Evolutionary conservation across 2,329 filamentous ascomycete genomes (phyloP), one percentile per base, ranked within the genome.

Genomic region (Neurospora sp.): DNA sequence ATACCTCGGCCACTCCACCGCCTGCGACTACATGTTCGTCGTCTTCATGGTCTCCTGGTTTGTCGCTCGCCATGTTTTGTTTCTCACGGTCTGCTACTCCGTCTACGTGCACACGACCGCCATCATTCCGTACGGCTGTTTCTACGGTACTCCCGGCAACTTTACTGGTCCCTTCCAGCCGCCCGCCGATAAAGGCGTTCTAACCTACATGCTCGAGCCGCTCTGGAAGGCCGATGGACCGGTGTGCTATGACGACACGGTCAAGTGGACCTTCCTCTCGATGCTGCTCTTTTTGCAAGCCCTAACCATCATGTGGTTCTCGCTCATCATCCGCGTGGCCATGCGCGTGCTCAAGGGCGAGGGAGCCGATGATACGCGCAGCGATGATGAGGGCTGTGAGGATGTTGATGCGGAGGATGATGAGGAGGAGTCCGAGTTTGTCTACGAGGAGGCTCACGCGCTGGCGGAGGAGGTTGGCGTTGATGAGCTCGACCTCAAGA

Each of bases 31-130:
- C 72, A 87, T 89, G 67, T 98, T 98, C 77, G 94, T 89, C 43
- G 78, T 95, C 36, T 97, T 98, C 81, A 91, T 98, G 81, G 76
- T 93, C 17, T 88, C 89, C 68, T 99, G 96, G 96, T 85, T 97
- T 73, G 78, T 91, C 68, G 88, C 91, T 38, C 92, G 96, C 68
- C 96, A 99, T 79, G 82, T 95, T 69, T 83, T 93, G 73, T 98
- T 94, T 82, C 82, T 90, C 69, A 85, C 87, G 76, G 88, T 96
- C 62, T 93, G 91, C 84, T 97, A 91, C 86, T 97, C 93, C 52
- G 88, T 96, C 71, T 93, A 90, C 79, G 83, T 83, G 38, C 86
- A 93, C 74, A 83, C 90, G 1, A 87, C 90, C 17, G 76, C 80
- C 11, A 82, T 85, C 58, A 91, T 94, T 79, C 80, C 85, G 1